phyloP scores from a whole-genome alignment of 768 basidiomycete genomes.

The Lactifluus pinguis region DNA sequence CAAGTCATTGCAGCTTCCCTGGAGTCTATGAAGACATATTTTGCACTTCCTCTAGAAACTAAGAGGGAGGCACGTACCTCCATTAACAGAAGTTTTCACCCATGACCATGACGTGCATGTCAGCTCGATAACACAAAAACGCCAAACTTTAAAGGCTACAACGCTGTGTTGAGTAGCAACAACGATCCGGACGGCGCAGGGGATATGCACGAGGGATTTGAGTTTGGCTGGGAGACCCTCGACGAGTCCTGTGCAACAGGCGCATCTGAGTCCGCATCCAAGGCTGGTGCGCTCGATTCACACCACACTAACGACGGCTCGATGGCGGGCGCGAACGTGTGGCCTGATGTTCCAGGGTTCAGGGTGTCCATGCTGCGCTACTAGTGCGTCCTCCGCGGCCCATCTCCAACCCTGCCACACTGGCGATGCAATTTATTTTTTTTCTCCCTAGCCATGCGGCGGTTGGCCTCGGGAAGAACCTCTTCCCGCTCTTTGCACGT shows the following conservation, averaged over 20 bases:
- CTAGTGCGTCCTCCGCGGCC: conserved; percentile 42
- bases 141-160: conserved; percentile 72
- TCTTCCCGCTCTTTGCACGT: conserved; percentile 66
- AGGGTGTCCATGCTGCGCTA: conserved; percentile 49
- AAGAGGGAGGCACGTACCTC: conserved; percentile 52
- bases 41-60: conserved; percentile 46
- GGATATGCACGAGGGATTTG: conserved; percentile 87
- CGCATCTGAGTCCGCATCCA: too few species aligned
- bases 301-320: conserved; percentile 36
- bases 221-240: conserved; percentile 65
- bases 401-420: neutral
- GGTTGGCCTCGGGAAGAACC: conserved; percentile 40
- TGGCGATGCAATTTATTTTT: neutral
- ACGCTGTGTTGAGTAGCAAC: conserved; percentile 59
- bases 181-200: conserved; percentile 70
- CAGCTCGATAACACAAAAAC: conserved; percentile 63
- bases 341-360: conserved; percentile 62
- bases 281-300: conserved; percentile 17
- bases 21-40: conserved; percentile 50
- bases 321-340: conserved; percentile 69
- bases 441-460: conserved; percentile 46
- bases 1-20: conserved; percentile 38
- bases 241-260: conserved; percentile 8
- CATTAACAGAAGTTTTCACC: neutral
- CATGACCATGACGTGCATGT: neutral